Percentiles rank a stretch among this genome's conserved stretches.
These are phyloP conservation scores for Cymbopogon flexuosus DNA, from an alignment of 202 grass and related monocot genomes.

Conservation along the genomic window DNA sequence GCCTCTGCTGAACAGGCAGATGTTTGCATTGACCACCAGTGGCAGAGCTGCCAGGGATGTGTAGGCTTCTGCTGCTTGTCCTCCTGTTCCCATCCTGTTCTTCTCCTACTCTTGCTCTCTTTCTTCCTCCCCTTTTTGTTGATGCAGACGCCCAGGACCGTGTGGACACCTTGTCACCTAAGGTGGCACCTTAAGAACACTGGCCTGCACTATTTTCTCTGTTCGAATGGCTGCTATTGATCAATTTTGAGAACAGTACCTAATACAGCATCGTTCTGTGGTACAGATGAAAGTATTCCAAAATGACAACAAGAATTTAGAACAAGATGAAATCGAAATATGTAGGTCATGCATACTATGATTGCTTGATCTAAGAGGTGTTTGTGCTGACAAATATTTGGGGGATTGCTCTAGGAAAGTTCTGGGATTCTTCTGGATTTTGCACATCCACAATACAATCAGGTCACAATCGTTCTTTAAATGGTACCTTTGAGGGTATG, in stretches of 20 bases:
- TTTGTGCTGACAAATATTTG: conserved; percentile 2
- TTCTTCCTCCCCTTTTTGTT: background rate
- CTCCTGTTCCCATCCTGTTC: background rate
- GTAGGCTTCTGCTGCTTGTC: background rate
- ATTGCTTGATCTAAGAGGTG: background rate
- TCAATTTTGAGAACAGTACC: background rate
- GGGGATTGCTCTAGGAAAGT: background rate
- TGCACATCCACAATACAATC: background rate
- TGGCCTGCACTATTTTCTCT: background rate
- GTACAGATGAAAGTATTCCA: background rate
- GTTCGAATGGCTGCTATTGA: background rate
- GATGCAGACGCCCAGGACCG: background rate
- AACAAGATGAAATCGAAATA: background rate
- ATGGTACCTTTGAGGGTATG: background rate
- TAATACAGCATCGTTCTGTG: background rate
- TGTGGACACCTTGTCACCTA: background rate
- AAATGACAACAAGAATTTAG: background rate
- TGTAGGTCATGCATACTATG: background rate
- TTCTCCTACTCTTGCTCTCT: background rate
- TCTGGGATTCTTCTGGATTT: background rate
- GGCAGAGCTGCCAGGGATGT: background rate
- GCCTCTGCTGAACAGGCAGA: background rate
- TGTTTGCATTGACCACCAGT: background rate
- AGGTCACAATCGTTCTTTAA: background rate
- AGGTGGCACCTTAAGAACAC: background rate